phyloP scores from a whole-genome alignment of 2,329 filamentous ascomycete species.

The Aureobasidium sp. region DNA sequence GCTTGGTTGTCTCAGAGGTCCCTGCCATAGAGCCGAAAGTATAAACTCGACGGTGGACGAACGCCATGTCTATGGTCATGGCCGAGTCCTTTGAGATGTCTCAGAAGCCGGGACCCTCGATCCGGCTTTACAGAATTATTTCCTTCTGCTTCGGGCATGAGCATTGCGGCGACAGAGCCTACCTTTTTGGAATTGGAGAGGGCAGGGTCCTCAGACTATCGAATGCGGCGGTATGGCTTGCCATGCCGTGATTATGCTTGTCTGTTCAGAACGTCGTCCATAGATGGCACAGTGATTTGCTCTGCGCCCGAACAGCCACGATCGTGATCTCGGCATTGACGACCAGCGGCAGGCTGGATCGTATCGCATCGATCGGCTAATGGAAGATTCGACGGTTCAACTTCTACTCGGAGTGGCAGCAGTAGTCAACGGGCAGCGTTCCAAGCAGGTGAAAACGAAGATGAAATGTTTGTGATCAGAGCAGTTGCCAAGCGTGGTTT shows the following conservation, averaged over 20 bases:
- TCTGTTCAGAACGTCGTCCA: neutral
- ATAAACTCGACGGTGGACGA: neutral
- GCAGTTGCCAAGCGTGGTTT: neutral
- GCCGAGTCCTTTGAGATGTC: constrained; percentile 2
- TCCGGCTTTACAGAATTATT: neutral
- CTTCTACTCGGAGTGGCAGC: neutral
- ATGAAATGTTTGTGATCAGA: neutral
- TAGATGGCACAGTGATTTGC: neutral
- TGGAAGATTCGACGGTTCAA: neutral
- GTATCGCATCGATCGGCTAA: neutral
- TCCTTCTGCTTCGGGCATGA: neutral
- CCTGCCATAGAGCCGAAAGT: neutral
- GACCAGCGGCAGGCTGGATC: neutral
- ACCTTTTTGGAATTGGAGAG: neutral
- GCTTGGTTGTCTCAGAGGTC: neutral
- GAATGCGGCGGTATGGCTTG: constrained; percentile 7
- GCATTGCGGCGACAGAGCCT: neutral
- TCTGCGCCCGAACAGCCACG: neutral
- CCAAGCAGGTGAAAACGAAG: constrained; percentile 1
- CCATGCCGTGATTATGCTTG: constrained; percentile 2
- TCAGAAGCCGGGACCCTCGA: neutral
- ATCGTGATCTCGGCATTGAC: neutral
- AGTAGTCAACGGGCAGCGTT: neutral
- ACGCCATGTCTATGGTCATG: neutral
- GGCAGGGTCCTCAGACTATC: neutral